These are phyloP conservation scores for Tritrichomonas foetus DNA, from an alignment of 208 protist genomes.

Conservation along the genomic window DNA sequence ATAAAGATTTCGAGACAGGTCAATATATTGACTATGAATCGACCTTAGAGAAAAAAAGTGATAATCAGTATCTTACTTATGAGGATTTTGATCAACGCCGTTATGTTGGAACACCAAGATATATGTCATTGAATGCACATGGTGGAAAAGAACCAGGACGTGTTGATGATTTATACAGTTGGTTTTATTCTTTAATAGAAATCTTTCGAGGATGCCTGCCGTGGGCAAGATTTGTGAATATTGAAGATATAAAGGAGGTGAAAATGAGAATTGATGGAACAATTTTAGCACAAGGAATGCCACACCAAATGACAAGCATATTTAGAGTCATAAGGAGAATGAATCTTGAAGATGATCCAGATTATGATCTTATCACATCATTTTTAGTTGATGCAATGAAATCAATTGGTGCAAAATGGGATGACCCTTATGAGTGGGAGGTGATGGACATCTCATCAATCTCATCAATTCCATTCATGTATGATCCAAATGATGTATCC, in stretches of 20 bases:
- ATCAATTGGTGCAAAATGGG: not conserved
- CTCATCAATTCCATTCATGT: not conserved
- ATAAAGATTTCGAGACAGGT: not conserved
- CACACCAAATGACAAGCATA: not conserved
- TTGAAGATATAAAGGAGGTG: not conserved
- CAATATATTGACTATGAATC: not conserved
- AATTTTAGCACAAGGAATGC: not conserved
- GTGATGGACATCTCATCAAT: not conserved
- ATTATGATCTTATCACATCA: conserved; percentile 11
- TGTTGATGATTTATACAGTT: not conserved
- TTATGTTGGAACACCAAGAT: not conserved
- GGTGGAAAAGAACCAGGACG: too few relatives aligned
- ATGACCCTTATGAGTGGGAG: not conserved
- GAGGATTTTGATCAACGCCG: too few relatives aligned
- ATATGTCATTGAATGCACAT: not conserved
- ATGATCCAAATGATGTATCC: not conserved
- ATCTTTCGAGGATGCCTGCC: not conserved
- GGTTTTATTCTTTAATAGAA: conserved; percentile 19
- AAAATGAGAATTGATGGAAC: not conserved
- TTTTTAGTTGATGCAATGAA: conserved; percentile 37
- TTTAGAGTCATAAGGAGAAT: not conserved
- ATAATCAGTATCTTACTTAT: too few relatives aligned
- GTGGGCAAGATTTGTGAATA: not conserved
- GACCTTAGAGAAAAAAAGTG: too few relatives aligned
- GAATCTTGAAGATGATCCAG: not conserved